Evolutionary conservation across 2,329 filamentous ascomycete species (phyloP), one percentile per base, ranked within the genome.

Genomic region (Corinectria fuckeliana): DNA sequence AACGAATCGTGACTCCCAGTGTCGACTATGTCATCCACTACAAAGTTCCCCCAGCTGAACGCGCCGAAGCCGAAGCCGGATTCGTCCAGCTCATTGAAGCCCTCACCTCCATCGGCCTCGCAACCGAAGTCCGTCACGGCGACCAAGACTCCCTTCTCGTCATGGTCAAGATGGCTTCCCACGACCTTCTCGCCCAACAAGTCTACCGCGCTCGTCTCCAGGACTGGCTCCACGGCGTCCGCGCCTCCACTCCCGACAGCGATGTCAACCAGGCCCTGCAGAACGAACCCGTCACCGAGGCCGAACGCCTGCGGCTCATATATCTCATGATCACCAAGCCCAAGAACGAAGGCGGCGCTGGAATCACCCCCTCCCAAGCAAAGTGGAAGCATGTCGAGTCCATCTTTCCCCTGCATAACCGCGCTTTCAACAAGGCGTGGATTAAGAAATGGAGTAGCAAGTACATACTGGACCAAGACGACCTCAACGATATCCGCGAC

Each of bases 171-270:
- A 86, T 96, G 39, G 88, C 90, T 32, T 93, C 92, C 20, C 83
- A 90, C 62, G 82, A 88, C 68, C 86, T 93, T 64, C 82, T 99
- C 60, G 86, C 85, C 60, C 87, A 88, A 64, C 91, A 96, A 70
- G 85, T 97, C 49, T 96, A 97, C 76, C 87, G 92, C 65, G 91
- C 91, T 56, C 88, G 95, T 64, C 88, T 97, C 16, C 91, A 93
- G 73, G 95, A 98, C 77, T 99, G 93, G 92, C 86, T 98, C 30
- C 90, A 95, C 73, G 93, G 93, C 51, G 90, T 97, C 54, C 89
- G 92, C 63, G 85, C 91, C 49, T 85, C 87, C 18, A 88, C 92
- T 32, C 94, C 94, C 0, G 85, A 88, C 56, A 89, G 88, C 71
- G 88, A 96, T 66, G 86, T 92, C 16, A 79, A 84, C 47, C 81